Evolutionary conservation across 2,329 filamentous ascomycete species (phyloP).

Genomic region (Fusarium sp.): DNA sequence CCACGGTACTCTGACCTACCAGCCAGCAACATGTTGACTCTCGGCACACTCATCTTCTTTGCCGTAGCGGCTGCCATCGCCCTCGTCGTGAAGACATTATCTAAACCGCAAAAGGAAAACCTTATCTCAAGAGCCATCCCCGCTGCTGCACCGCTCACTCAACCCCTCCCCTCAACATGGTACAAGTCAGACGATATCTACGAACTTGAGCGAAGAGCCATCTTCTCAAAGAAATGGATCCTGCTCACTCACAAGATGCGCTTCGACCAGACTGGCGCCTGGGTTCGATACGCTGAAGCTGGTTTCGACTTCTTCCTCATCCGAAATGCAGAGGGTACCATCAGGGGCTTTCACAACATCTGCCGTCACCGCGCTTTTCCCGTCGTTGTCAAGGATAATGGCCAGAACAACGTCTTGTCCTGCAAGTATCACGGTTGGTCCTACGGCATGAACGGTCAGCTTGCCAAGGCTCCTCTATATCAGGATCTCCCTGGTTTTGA

Average conservation of each 20-base stretch:
- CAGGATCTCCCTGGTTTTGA: slow-evolving; percentile 65
- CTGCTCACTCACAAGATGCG: slow-evolving; percentile 62
- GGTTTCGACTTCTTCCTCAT: slow-evolving; percentile 65
- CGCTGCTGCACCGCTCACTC: slow-evolving; percentile 16
- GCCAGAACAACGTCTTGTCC: slow-evolving; percentile 60
- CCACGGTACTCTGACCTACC: background rate
- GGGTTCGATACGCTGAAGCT: slow-evolving; percentile 62
- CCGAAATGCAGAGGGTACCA: slow-evolving; percentile 61
- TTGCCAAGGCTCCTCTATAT: slow-evolving; percentile 69
- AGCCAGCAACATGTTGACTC: slow-evolving; percentile 8
- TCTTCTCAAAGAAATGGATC: slow-evolving; percentile 66
- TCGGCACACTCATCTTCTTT: slow-evolving; percentile 12
- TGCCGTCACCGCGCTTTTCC: slow-evolving; percentile 70
- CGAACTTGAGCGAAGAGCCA: slow-evolving; percentile 63
- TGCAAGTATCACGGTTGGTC: slow-evolving; percentile 72
- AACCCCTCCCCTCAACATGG: slow-evolving; percentile 49
- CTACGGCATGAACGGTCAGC: slow-evolving; percentile 65
- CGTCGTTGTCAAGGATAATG: slow-evolving; percentile 60
- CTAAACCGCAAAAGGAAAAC: slow-evolving; percentile 21
- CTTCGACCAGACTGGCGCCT: slow-evolving; percentile 63
- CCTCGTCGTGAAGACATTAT: background rate
- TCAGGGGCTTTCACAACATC: slow-evolving; percentile 70
- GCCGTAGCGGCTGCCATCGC: slow-evolving; percentile 6
- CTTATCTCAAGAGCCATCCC: slow-evolving; percentile 20
- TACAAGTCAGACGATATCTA: slow-evolving; percentile 63